A percentile compares a stretch with the other conserved stretches of the same genome.
phyloP scores from a whole-genome alignment of 106 monocot genomes.

The Dioscorea zingiberensis region DNA sequence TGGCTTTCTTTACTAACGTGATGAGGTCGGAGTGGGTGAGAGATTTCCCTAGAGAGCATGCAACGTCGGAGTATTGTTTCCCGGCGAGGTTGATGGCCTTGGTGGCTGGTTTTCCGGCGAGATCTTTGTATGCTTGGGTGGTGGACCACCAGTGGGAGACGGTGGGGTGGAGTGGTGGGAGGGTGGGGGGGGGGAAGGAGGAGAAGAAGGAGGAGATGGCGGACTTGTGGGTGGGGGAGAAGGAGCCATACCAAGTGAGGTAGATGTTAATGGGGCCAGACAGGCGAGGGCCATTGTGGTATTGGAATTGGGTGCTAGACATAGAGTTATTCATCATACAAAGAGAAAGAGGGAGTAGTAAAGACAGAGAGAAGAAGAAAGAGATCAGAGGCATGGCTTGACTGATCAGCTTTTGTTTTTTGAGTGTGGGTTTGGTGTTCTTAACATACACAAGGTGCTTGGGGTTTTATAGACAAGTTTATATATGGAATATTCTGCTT shows the following conservation, averaged over 20 bases:
- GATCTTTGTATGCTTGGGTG: neutral
- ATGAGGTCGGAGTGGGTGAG: conserved; percentile 6
- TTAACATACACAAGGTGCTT: too few species aligned
- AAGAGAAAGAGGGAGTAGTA: neutral
- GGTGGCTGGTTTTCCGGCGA: neutral
- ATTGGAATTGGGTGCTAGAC: neutral
- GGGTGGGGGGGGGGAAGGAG: neutral
- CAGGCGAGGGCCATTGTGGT: neutral
- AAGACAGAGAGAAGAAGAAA: too few species aligned
- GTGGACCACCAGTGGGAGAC: neutral
- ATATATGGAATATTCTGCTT: too few species aligned
- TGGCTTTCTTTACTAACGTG: neutral
- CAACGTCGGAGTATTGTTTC: neutral
- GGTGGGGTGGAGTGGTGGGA: neutral
- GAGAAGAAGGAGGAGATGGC: neutral
- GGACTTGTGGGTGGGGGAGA: neutral
- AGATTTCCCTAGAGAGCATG: neutral
- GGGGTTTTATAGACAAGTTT: too few species aligned
- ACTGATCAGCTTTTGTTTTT: too few species aligned
- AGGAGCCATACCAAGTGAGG: conserved; percentile 1
- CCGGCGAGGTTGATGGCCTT: conserved; percentile 4
- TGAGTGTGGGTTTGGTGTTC: too few species aligned
- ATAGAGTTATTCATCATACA: too few species aligned
- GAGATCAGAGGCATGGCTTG: too few species aligned
- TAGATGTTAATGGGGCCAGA: neutral